Percentiles rank a stretch among this genome's conserved stretches.
phyloP scores from a whole-genome alignment of 805 yeast genomes.

The Wickerhamomyces pijperi region DNA sequence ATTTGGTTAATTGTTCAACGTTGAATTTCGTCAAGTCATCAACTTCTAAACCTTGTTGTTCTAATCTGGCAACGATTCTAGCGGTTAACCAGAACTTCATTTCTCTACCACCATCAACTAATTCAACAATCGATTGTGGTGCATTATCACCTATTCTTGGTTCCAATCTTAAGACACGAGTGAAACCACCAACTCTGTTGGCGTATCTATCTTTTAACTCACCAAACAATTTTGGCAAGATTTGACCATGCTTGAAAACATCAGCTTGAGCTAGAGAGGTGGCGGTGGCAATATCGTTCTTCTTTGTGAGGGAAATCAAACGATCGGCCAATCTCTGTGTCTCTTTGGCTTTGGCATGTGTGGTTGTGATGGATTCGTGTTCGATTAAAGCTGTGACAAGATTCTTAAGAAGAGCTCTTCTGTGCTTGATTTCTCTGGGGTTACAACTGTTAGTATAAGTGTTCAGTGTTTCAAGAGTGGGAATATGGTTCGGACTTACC shows the following conservation, averaged over 20 bases:
- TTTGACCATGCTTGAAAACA: constrained; percentile 35
- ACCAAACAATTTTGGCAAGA: constrained; percentile 54
- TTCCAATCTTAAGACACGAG: constrained; percentile 75
- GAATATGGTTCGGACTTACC: constrained; percentile 4
- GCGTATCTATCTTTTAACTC: constrained; percentile 57
- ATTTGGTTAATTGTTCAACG: constrained; percentile 35
- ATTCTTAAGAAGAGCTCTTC: constrained; percentile 44
- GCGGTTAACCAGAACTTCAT: constrained; percentile 70
- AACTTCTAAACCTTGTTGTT: constrained; percentile 44
- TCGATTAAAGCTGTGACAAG: constrained; percentile 56
- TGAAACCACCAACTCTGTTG: constrained; percentile 67
- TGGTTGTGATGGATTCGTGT: constrained; percentile 62
- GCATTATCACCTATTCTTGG: constrained; percentile 85
- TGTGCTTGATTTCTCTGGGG: constrained; percentile 16
- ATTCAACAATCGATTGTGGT: constrained; percentile 77
- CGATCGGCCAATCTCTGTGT: constrained; percentile 55
- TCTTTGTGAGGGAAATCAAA: constrained; percentile 49
- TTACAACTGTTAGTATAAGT: constrained; percentile 2
- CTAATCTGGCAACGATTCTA: constrained; percentile 73
- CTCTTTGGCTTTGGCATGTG: constrained; percentile 65
- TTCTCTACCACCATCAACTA: constrained; percentile 68
- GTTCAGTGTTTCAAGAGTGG: no score
- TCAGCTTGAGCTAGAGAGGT: constrained; percentile 26
- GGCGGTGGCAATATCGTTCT: constrained; percentile 18
- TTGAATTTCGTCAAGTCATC: constrained; percentile 46